phyloP scores from a whole-genome alignment of 2,329 filamentous ascomycete genomes.

The Sporothrix euskadiensis region DNA sequence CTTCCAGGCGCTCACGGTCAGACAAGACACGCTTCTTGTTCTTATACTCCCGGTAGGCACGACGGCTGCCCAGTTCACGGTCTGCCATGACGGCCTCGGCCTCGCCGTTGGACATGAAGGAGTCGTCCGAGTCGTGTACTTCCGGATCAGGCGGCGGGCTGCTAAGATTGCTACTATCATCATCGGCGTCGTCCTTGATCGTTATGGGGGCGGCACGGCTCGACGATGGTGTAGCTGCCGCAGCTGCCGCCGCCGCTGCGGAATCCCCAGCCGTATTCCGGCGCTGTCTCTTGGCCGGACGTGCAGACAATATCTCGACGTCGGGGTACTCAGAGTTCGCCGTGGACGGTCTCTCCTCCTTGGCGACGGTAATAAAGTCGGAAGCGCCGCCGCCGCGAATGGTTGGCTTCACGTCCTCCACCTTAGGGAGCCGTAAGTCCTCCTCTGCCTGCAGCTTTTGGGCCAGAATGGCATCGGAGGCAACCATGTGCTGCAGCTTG shows the following conservation, averaged over 20 bases:
- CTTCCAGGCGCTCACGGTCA: slow-evolving; percentile 68
- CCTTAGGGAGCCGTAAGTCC: slow-evolving; percentile 25
- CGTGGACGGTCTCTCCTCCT: not conserved
- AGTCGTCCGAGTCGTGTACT: not conserved
- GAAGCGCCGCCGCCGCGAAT: not conserved
- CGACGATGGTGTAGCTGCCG: not conserved
- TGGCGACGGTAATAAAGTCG: not conserved
- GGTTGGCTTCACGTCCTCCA: not conserved
- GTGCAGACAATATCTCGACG: slow-evolving; percentile 14
- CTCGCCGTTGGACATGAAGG: not conserved
- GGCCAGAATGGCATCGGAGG: slow-evolving; percentile 54
- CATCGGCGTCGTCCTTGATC: slow-evolving; percentile 8
- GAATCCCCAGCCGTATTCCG: not conserved
- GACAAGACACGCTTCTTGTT: slow-evolving; percentile 39
- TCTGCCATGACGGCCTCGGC: not conserved
- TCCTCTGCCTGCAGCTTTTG: slow-evolving; percentile 56
- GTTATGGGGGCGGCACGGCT: not conserved
- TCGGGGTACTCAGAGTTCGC: not conserved
- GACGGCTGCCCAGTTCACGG: slow-evolving; percentile 36
- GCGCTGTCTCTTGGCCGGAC: slow-evolving; percentile 21
- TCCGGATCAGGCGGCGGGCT: slow-evolving; percentile 2
- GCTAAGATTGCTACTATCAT: slow-evolving; percentile 12
- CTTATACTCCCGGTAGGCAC: slow-evolving; percentile 39
- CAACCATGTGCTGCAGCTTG: slow-evolving; percentile 26
- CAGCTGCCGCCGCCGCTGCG: not conserved